Base-by-base conservation (phyloP, 441 rosid species). In the Eutrema salsugineum region DNA sequence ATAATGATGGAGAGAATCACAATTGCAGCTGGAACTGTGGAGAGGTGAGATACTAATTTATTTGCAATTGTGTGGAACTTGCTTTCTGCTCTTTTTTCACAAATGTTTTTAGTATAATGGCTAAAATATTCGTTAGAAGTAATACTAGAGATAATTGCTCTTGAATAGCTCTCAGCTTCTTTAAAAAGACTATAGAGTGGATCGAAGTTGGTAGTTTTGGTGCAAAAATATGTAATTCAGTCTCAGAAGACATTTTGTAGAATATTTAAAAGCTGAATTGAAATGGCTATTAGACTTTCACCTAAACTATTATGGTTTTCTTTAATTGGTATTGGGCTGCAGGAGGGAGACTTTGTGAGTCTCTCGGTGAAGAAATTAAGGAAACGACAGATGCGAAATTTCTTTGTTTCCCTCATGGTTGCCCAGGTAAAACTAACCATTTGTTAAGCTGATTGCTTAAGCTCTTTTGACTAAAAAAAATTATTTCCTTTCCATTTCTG, bases 21-120 rank as follows among this genome's bases (percentile, higher is more conserved):
- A 90, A 91, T 66, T 87, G 81, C 75, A 94, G 97, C 86, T 91
- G 99, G 99, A 94, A 94, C 74, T 94, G 97, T 82, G 99, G 99
- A 54, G 87, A 87, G 96, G 99, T 91, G 81, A 58, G 16, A 28
- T 35, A 19, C 36, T 44, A 20, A 46, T 11, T 16, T 20, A 43
- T 12, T 2, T 27, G 64, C 57, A 20, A 28, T 3, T 60, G 14
- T 22, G 49, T 66, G 38, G 36, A 47, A 22, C 46, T 15, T 59
- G n/a, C 3, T n/a, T 16, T 50, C 4, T 20, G 10, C 16, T 15
- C 19, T 4, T 6, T 11, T 36, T 70, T 28, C n/a, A 15, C 68
- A 48, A 5, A 6, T 5, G 7, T 1, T 58, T 20, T 22, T 27
- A 17, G 28, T 20, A 15, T 58, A 40, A 33, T 15, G 48, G 49